Base-by-base conservation (phyloP, 805 yeast species). In the Candida ortonii region DNA sequence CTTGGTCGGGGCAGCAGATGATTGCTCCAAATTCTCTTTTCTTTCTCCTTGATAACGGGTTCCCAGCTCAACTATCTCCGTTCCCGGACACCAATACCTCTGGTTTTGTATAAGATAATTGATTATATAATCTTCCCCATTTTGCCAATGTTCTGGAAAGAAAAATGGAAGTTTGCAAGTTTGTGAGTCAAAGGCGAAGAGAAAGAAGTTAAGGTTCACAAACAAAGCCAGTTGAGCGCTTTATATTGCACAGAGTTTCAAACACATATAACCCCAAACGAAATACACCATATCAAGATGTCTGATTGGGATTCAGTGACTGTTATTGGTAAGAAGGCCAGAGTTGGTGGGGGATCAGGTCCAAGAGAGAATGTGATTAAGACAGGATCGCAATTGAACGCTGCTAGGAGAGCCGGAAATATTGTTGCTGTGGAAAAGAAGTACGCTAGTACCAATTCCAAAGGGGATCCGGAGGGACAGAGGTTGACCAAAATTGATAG, bases 261-360 rank as follows among this genome's bases (percentile, higher is more conserved):
- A n/a, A n/a, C n/a, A n/a, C n/a, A n/a, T n/a, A n/a, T n/a, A n/a
- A n/a, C n/a, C n/a, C n/a, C n/a, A 36, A 41, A 20, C 5, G 18
- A 20, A 10, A 12, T 13, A 7, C 17, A 13, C 20, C 12, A 20
- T 24, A 3, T 8, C 14, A 30, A 16, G 16, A 58, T 59, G 63
- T 55, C 80, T 27, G 97, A 88, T 65, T 93, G 98, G 98, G 97
- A 93, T 64, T 61, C 78, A 41, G 89, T 80, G 53, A 88, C 96
- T 27, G 67, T 84, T 41, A 87, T 93, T 52, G 98, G 98, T 39
- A 79, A 78, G 50, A 84, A 81, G 52, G 95, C 93, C 50, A 79
- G 90, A 64, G 74, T 80, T 37, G 96, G 96, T 39, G 84, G 86
- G 27, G 78, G 85, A 39, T 38, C 54, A 5, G 96, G 94, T 22